Evolutionary conservation across 1,284 basidiomycete genomes (phyloP).

Genomic region (Anthracocystis walkeri): DNA sequence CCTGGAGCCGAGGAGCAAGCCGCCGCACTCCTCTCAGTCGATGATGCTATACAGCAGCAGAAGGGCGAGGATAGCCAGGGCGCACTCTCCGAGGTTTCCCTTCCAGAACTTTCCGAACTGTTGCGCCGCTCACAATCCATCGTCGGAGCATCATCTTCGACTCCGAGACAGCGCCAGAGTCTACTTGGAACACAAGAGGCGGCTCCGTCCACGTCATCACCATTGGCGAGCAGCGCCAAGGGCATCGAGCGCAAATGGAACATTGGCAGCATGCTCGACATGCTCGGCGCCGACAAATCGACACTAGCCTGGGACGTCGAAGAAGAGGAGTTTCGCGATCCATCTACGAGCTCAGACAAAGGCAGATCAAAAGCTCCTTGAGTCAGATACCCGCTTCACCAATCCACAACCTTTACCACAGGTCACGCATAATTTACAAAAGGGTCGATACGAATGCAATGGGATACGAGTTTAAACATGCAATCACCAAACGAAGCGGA

Average conservation of each 20-base stretch:
- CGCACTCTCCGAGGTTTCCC: conserved; percentile 23
- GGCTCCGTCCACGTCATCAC: background rate
- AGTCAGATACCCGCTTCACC: background rate
- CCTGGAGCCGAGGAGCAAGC: conserved; percentile 40
- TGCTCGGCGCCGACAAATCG: conserved; percentile 50
- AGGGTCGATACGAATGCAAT: background rate
- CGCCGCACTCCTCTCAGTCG: conserved; percentile 21
- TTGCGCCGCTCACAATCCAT: conserved; percentile 27
- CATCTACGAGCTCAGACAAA: background rate
- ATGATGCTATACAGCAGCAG: background rate
- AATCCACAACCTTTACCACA: background rate
- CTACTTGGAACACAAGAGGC: background rate
- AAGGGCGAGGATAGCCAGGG: conserved; percentile 33
- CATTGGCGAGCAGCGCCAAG: conserved; percentile 2
- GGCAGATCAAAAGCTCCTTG: background rate
- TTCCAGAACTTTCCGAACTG: conserved; percentile 39
- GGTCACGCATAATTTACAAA: background rate
- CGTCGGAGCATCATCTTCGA: conserved; percentile 3
- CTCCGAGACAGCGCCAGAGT: conserved; percentile 6
- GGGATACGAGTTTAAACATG: background rate
- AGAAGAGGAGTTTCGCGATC: conserved; percentile 41
- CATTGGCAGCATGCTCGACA: conserved; percentile 52
- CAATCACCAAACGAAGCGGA: too few species aligned
- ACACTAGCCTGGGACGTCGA: conserved; percentile 40
- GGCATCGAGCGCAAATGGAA: conserved; percentile 51